Evolutionary conservation across 495 filamentous ascomycete genomes (phyloP).

Genomic region (Tricharina praecox): DNA sequence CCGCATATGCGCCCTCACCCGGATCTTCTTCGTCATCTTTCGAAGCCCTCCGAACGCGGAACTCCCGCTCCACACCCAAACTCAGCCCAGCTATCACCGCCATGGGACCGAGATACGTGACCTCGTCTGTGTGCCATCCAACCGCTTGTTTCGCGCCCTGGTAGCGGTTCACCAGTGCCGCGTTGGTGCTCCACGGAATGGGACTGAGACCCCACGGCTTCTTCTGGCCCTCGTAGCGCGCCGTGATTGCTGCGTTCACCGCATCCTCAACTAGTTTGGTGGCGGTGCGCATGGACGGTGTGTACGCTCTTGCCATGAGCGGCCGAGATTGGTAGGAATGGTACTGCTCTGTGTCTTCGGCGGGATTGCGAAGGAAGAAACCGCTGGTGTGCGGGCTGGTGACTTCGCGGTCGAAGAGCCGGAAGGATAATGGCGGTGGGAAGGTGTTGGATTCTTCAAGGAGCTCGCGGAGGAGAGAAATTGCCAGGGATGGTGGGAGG

Average conservation of each 20-base stretch:
- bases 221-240: constrained; percentile 45
- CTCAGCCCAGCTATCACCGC: constrained; percentile 79
- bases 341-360: constrained; percentile 36
- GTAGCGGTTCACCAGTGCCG: constrained; percentile 89
- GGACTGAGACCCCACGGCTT: constrained; percentile 44
- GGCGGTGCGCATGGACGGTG: constrained; percentile 8
- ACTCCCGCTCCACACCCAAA: constrained; percentile 77
- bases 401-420: constrained; percentile 72
- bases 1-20: constrained; percentile 65
- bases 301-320: constrained; percentile 13
- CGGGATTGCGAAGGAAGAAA: constrained; percentile 53
- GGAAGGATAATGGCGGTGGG: constrained; percentile 40
- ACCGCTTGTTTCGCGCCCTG: constrained; percentile 60
- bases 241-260: constrained; percentile 57
- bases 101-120: constrained; percentile 81
- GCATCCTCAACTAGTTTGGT: constrained; percentile 40
- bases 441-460: constrained; percentile 62
- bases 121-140: constrained; percentile 79
- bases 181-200: constrained; percentile 62
- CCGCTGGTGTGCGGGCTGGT: constrained; percentile 61
- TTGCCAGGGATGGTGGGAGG: constrained; percentile 51
- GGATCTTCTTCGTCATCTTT: constrained; percentile 32
- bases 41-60: constrained; percentile 51
- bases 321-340: constrained; percentile 13
- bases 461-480: constrained; percentile 55